Evolutionary conservation across 345 rosid genomes (phyloP).

Genomic region (Hibiscus mutabilis): DNA sequence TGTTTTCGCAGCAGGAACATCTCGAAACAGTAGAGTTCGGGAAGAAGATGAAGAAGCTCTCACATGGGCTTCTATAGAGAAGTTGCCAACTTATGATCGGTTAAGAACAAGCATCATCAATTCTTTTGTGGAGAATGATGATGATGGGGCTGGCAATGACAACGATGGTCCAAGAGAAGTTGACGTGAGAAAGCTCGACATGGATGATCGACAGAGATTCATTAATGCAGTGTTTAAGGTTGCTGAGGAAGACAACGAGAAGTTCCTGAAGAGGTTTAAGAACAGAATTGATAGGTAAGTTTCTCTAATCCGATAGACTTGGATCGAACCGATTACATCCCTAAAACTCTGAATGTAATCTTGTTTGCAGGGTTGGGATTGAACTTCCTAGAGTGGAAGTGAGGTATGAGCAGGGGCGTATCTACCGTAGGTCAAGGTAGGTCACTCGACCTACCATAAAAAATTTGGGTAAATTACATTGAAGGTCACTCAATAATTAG

Average conservation of each 20-base stretch:
- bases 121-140: conserved; percentile 21
- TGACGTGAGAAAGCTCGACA: conserved; percentile 65
- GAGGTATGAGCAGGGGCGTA: conserved; percentile 38
- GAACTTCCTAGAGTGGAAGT: conserved; percentile 73
- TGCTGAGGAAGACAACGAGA: conserved; percentile 81
- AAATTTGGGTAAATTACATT: no score
- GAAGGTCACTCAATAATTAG: no score
- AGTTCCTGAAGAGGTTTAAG: conserved; percentile 60
- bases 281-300: conserved; percentile 61
- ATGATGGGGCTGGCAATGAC: neutral
- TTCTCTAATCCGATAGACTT: no score
- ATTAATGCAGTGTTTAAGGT: conserved; percentile 62
- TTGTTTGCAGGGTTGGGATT: conserved; percentile 60
- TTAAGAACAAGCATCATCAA: conserved; percentile 67
- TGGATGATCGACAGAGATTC: conserved; percentile 56
- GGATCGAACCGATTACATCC: no score
- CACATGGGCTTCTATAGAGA: conserved; percentile 94
- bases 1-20: conserved; percentile 35
- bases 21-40: conserved; percentile 31
- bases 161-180: conserved; percentile 32
- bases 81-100: conserved; percentile 72
- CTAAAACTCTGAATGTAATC: neutral
- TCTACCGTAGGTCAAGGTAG: no score
- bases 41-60: conserved; percentile 90
- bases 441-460: no score